Percentiles rank a stretch among this genome's conserved stretches.
These are phyloP conservation scores for Mitragyna speciosa DNA, from an alignment of 257 asterid species.

Conservation along the genomic window DNA sequence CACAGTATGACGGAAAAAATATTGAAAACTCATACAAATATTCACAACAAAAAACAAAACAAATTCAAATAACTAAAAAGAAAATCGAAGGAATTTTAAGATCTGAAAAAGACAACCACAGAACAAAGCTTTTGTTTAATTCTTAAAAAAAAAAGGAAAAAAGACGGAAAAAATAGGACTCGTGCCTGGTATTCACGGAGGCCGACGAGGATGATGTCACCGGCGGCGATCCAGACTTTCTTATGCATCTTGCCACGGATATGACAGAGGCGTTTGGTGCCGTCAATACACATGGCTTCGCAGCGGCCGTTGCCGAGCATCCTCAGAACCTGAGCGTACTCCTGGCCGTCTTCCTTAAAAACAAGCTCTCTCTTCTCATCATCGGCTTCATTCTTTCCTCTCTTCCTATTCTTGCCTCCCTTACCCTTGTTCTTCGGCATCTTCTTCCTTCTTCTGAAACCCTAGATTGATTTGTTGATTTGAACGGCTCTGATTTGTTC, in stretches of 20 bases:
- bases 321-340: slow-evolving; percentile 84
- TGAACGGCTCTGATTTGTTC: too few relatives aligned
- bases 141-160: neutral
- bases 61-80: neutral
- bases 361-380: slow-evolving; percentile 96
- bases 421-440: slow-evolving; percentile 99
- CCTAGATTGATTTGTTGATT: slow-evolving; percentile 31
- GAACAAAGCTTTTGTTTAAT: neutral
- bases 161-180: neutral
- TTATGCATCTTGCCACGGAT: slow-evolving; percentile 98
- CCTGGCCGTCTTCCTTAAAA: slow-evolving; percentile 94
- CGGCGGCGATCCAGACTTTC: slow-evolving; percentile 97
- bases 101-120: neutral
- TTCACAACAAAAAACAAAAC: too few relatives aligned
- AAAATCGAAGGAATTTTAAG: neutral
- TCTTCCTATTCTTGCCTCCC: slow-evolving; percentile 97
- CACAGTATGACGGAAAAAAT: too few relatives aligned
- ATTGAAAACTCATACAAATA: too few relatives aligned
- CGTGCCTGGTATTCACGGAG: slow-evolving; percentile 88
- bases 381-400: slow-evolving; percentile 96
- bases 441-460: slow-evolving; percentile 2
- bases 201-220: slow-evolving; percentile 91
- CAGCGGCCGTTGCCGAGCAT: slow-evolving; percentile 97
- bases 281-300: slow-evolving; percentile 84
- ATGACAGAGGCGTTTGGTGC: slow-evolving; percentile 83